A percentile compares a stretch with the other conserved stretches of the same genome.
Evolutionary conservation across 1,284 basidiomycete species (phyloP).

Genomic region (Meripilus lineatus): DNA sequence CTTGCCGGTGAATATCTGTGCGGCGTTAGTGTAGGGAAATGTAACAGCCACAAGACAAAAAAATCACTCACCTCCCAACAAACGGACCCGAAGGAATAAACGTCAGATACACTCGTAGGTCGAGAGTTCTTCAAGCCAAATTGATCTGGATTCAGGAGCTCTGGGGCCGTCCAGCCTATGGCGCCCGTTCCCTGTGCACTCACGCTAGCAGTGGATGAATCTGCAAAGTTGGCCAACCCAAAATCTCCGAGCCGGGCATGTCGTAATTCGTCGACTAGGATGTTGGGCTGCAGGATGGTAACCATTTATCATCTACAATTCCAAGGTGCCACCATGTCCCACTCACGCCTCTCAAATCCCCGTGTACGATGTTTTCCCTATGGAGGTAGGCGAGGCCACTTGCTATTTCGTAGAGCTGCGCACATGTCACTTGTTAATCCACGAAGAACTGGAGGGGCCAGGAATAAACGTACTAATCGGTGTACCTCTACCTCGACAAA

Average conservation of each 20-base stretch:
- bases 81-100: slow-evolving; percentile 6
- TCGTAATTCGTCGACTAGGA: slow-evolving; percentile 2
- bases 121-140: neutral
- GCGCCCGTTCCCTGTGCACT: neutral
- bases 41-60: neutral
- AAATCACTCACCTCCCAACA: slow-evolving; percentile 5
- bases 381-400: slow-evolving; percentile 9
- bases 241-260: slow-evolving; percentile 3
- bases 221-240: slow-evolving; percentile 3
- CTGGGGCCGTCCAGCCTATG: slow-evolving; percentile 5
- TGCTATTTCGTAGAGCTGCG: slow-evolving; percentile 5
- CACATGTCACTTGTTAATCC: too few relatives aligned
- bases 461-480: too few relatives aligned
- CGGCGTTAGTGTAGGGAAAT: neutral
- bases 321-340: neutral
- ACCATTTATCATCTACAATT: neutral
- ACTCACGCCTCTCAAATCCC: slow-evolving; percentile 10
- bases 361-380: slow-evolving; percentile 5
- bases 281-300: slow-evolving; percentile 4
- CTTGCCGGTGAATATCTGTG: neutral
- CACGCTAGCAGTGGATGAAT: slow-evolving; percentile 1
- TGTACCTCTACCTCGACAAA: too few relatives aligned
- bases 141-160: slow-evolving; percentile 4
- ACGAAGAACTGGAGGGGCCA: too few relatives aligned
- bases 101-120: slow-evolving; percentile 1